Evolutionary conservation across 148 eudicot species (phyloP), one percentile per base, ranked within the genome.

Genomic region (Linanthus parryae): DNA sequence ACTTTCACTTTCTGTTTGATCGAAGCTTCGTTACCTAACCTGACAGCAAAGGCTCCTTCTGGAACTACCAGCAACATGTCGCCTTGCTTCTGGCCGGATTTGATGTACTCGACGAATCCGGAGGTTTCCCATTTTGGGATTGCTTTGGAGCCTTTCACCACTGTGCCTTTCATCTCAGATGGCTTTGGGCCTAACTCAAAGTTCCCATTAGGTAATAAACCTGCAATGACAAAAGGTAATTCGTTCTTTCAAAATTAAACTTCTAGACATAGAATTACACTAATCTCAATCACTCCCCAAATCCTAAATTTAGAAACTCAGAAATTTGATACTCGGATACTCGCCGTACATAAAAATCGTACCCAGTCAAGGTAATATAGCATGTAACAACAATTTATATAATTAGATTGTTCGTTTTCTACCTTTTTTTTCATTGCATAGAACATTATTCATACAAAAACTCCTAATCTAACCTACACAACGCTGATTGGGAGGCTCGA

Each of bases 1-100:
- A 85, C 94, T 1, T 61, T 64, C 0, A 89, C 59, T 15, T 52
- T 62, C 54, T 85, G 90, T 66, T 79, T 85, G 39, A 85, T 80
- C 7, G 85, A 85, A 11, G 97, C 97, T 70, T 89, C 97, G 23
- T 89, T 85, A 3, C 97, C 97, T 23, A 89, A 85, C 59, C 97
- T 68, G 0, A 89, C 78, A 0, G 97, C 97, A 19, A 45, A 79
- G 15, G 88, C 85, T 0, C 97, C 97, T 46, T 80, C 88, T 0
- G 97, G 97, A 0, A 89, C 97, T 9, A 89, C 82, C 46, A 89
- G 75, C 19, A 89, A 42, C 97, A 89, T 89, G 72, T 89, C 97
- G 2, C 97, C 95, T 71, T 89, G 97, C 48, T 84, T 85, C 28
- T 89, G 97, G 23, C 97, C 97, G 0, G 97, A 74, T 59, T 82